phyloP scores from a whole-genome alignment of 75 land plant genomes.

The Larix kaempferi region DNA sequence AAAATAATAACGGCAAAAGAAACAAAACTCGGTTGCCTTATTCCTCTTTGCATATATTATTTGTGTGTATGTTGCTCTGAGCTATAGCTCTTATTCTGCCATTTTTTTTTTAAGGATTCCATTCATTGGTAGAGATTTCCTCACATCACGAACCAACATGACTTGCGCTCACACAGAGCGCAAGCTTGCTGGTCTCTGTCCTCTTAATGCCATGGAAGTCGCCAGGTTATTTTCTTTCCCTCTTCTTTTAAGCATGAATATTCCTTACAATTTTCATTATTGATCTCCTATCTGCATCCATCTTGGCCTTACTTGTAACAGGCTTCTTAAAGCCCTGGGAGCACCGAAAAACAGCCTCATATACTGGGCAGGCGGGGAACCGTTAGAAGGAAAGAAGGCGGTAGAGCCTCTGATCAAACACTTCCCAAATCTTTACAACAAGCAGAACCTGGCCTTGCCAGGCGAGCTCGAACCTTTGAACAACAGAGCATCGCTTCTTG shows the following conservation, averaged over 20 bases:
- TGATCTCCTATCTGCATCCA: too few relatives aligned
- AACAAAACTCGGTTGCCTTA: too few relatives aligned
- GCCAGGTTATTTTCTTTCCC: constrained; percentile 36
- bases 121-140: constrained; percentile 56
- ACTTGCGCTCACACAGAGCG: constrained; percentile 52
- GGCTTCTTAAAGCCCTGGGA: constrained; percentile 74
- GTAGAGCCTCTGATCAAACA: constrained; percentile 45
- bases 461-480: constrained; percentile 64
- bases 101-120: constrained; percentile 31
- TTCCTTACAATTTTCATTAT: background rate
- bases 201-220: constrained; percentile 70
- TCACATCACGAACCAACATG: constrained; percentile 66
- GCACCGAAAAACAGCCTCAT: constrained; percentile 55
- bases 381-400: constrained; percentile 66
- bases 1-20: too few relatives aligned
- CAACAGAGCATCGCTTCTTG: constrained; percentile 61
- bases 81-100: constrained; percentile 45
- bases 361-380: constrained; percentile 84
- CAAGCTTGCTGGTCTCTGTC: constrained; percentile 76
- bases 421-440: constrained; percentile 66
- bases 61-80: constrained; percentile 25
- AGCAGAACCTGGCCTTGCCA: constrained; percentile 55
- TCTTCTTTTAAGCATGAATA: background rate
- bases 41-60: too few relatives aligned
- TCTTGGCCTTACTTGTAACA: constrained; percentile 3